Base-by-base conservation (phyloP, 305 asterid species). In the Rubia balearica region DNA sequence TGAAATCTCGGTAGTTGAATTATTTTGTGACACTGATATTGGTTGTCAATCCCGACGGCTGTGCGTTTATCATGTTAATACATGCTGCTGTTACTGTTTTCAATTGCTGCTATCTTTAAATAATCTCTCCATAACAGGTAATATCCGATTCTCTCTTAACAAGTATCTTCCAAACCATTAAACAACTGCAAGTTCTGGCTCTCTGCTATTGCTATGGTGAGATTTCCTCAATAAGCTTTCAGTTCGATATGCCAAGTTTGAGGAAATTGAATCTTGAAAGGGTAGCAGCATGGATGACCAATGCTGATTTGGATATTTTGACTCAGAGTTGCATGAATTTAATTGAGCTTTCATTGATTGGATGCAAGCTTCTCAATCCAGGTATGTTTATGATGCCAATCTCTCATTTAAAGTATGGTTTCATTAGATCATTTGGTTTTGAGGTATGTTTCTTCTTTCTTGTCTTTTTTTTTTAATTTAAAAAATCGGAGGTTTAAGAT, bases 221-320 rank as follows among this genome's bases (percentile, higher is more conserved):
- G 76, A 83, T 89, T 83, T 87, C 96, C 74, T 80, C 93, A 7
- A 70, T 80, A 68, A 80, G 87, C 81, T 85, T 87, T 74, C 81
- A 72, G 76, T 72, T 72, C 56, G 78, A 80, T 61, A 81, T 85
- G 87, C 96, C 90, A 57, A 78, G 81, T 81, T 80, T 92, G 86
- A 92, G 84, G 84, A 89, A 71, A 71, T 81, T 92, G 87, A 89
- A 86, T 83, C 98, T 92, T 77, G 89, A 88, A 83, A 84, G 98
- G 76, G 95, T 88, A 43, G 73, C 93, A 43, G 80, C 90, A 36
- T 84, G 90, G 90, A 90, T 92, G 95, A 88, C 88, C 77, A 87
- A 87, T 77, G 84, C 74, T 74, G 96, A 85, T 73, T 75, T 92
- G 84, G 81, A 82, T 71, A 86, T 73, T 75, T 83, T 92, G 73